A percentile compares a stretch with the other conserved stretches of the same genome.
Conservation (phyloP, 495 filamentous ascomycete genomes). For the Amphirosellinia nigrospora region DNA sequence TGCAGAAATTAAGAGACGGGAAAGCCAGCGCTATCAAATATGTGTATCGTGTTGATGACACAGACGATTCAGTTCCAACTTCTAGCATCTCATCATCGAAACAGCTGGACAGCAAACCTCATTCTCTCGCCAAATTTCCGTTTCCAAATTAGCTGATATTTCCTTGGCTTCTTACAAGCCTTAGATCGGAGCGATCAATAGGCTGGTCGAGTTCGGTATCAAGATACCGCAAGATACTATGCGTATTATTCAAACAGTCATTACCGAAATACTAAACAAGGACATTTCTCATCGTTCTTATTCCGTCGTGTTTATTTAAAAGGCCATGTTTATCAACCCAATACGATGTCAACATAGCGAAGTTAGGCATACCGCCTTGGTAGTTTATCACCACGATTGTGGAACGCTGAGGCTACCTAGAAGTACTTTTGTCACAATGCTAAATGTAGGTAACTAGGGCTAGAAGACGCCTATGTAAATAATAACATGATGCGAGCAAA, state of each 20-base stretch:
- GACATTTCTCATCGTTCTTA: no score
- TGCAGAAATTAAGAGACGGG: conserved; percentile 40
- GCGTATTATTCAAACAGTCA: background rate
- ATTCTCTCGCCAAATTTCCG: background rate
- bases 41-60: conserved; percentile 39
- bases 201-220: background rate
- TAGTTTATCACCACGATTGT: no score
- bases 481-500: no score
- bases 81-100: background rate
- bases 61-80: conserved; percentile 8
- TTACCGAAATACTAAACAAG: background rate
- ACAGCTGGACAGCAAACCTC: background rate
- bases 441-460: no score
- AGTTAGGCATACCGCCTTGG: no score
- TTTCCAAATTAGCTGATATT: background rate
- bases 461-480: no score
- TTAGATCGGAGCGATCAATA: background rate
- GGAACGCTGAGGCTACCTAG: no score
- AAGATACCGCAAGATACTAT: background rate
- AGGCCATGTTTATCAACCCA: no score
- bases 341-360: no score
- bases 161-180: background rate
- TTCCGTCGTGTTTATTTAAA: no score
- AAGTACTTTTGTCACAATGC: no score
- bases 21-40: conserved; percentile 49